A percentile compares a stretch with the other conserved stretches of the same genome.
phyloP scores from a whole-genome alignment of 495 filamentous ascomycete genomes.

The Penicillium canariense region DNA sequence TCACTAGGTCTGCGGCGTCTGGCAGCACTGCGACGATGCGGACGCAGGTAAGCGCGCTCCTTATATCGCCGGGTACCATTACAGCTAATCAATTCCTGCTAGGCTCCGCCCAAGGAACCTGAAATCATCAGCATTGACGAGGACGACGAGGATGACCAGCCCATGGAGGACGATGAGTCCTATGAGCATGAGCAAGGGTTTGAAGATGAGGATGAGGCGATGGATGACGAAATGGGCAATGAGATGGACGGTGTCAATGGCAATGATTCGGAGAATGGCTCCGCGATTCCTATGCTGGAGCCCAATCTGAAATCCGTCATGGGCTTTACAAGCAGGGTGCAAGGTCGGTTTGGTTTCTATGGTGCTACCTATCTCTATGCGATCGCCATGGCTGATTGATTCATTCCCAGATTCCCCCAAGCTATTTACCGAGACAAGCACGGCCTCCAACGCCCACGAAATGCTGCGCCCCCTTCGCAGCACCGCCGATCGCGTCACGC shows the following conservation, averaged over 20 bases:
- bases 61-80: not conserved
- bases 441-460: conserved; percentile 33
- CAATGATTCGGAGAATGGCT: conserved; percentile 18
- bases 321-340: conserved; percentile 6
- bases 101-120: conserved; percentile 25
- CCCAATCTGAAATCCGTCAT: conserved; percentile 18
- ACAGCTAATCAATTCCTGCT: conserved; percentile 28
- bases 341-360: conserved; percentile 15
- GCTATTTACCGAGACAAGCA: conserved; percentile 48
- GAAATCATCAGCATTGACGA: conserved; percentile 46
- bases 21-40: conserved; percentile 10
- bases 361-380: not conserved
- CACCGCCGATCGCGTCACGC: conserved; percentile 59
- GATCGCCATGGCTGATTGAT: conserved; percentile 18
- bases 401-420: conserved; percentile 26
- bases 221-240: conserved; percentile 30
- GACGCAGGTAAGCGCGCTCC: conserved; percentile 16
- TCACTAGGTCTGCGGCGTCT: conserved; percentile 27
- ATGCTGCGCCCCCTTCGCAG: conserved; percentile 54
- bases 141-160: conserved; percentile 33
- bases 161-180: conserved; percentile 28
- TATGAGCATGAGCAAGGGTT: conserved; percentile 18
- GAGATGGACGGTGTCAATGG: conserved; percentile 23
- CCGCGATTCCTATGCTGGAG: conserved; percentile 20
- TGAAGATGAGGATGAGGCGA: conserved; percentile 12